Conservation (phyloP, 805 yeast species). For the Metschnikowia peoriensis region DNA sequence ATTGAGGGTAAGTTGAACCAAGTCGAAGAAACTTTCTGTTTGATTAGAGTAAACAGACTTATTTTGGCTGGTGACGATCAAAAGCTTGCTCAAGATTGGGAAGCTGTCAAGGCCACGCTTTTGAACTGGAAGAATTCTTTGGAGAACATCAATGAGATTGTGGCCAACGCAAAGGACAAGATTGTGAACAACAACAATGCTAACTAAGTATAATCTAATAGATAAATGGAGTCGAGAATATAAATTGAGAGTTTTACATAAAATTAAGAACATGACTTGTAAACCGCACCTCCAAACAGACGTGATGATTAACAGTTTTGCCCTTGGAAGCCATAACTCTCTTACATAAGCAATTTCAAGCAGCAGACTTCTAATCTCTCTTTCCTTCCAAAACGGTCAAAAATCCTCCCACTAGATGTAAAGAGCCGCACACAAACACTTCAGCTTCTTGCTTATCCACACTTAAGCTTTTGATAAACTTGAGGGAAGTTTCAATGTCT, state of each 20-base stretch:
- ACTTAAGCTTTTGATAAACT: slow-evolving; percentile 47
- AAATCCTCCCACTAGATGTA: slow-evolving; percentile 93
- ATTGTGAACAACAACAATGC: slow-evolving; percentile 29
- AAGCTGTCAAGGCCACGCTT: slow-evolving; percentile 34
- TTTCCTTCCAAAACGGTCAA: slow-evolving; percentile 72
- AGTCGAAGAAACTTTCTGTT: slow-evolving; percentile 38
- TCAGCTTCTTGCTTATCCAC: slow-evolving; percentile 42
- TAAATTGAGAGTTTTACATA: no score
- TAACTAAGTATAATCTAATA: slow-evolving; percentile 14
- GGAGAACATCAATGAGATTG: slow-evolving; percentile 41
- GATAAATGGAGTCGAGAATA: slow-evolving; percentile 5
- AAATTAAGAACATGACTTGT: no score
- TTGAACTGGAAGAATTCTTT: slow-evolving; percentile 40
- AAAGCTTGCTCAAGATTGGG: slow-evolving; percentile 33
- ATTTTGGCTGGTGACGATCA: slow-evolving; percentile 37
- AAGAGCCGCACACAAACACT: slow-evolving; percentile 90
- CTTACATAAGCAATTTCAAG: not conserved
- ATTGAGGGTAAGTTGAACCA: slow-evolving; percentile 47
- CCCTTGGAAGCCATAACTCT: no score
- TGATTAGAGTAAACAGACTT: slow-evolving; percentile 41
- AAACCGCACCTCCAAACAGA: no score
- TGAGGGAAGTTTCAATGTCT: slow-evolving; percentile 74
- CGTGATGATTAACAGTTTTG: no score
- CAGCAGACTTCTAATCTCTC: slow-evolving; percentile 19
- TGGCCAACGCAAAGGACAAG: slow-evolving; percentile 42